Base-by-base conservation (phyloP, 2,329 filamentous ascomycete species). In the Fusarium ramigenum region DNA sequence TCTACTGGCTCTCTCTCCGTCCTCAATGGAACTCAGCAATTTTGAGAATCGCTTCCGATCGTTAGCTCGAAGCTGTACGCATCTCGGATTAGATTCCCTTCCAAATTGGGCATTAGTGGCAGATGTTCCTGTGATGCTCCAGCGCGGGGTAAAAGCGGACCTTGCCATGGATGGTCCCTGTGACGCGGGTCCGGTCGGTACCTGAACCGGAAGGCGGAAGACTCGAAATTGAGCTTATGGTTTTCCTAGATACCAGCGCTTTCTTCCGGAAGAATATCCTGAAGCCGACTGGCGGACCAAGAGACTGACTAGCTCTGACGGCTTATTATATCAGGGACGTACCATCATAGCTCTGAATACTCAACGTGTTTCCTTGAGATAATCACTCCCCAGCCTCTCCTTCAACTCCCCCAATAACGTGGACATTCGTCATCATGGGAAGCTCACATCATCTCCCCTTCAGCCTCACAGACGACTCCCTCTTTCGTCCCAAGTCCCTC, bases 141-240 rank as follows among this genome's bases (percentile, higher is more conserved):
- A 18, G 19, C 36, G 62, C 58, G 62, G 58, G 62, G 62, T 49
- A 53, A 53, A 43, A 60, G n/a, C 25, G 44, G 57, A 30, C 19
- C 57, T 25, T 60, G 8, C 50, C 50, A 54, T 53, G 44, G 1
- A n/a, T 21, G 50, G 1, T 5, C 4, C 30, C 32, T 52, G 14
- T 62, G 30, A 62, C 34, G 40, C 34, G 40, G 30, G 28, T 23
- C 25, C 25, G 23, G 30, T n/a, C 21, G 23, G 44, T 15, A 28
- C 43, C 43, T 49, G 32, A 39, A 39, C 21, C 12, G 23, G 14
- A 36, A 28, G n/a, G 30, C 30, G 30, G 30, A 32, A 32, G 30
- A 12, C 10, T 32, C 30, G 30, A 32, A 32, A 32, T 12, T 32
- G 30, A 32, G 9, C 10, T 32, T 32, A 32, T 9, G 30, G 30